Conservation (phyloP, 805 yeast species). For the Candida germanica region DNA sequence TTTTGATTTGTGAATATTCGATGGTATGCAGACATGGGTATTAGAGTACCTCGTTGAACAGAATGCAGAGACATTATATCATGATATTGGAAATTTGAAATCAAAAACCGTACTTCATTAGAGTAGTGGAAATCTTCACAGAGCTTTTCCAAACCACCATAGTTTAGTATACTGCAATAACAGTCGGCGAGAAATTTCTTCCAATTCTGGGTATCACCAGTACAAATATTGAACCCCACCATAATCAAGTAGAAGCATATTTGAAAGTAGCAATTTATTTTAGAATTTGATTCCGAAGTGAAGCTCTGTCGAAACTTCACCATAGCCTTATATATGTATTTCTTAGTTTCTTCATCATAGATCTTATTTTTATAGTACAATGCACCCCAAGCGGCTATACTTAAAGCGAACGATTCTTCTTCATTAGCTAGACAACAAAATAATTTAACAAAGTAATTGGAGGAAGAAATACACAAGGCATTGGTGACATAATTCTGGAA, state of each 20-base stretch:
- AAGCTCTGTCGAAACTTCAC: constrained; percentile 2
- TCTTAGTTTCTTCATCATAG: constrained; percentile 2
- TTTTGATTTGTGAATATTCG: constrained; percentile 10
- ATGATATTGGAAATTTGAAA: constrained; percentile 19
- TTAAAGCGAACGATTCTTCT: constrained; percentile 18
- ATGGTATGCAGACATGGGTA: constrained; percentile 15
- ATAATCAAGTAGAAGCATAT: constrained; percentile 7
- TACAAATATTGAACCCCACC: constrained; percentile 11
- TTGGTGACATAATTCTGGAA: constrained; percentile 17
- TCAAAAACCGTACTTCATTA: constrained; percentile 17
- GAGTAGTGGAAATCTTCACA: constrained; percentile 13
- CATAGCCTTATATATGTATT: constrained; percentile 5
- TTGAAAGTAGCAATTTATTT: constrained; percentile 1
- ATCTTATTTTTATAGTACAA: constrained; percentile 7
- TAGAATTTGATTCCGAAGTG: background rate
- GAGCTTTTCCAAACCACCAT: constrained; percentile 16
- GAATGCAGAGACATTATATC: constrained; percentile 18
- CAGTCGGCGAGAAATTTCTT: background rate
- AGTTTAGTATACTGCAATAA: background rate
- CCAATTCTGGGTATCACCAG: constrained; percentile 21
- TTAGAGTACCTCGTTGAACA: constrained; percentile 12
- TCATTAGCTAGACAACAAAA: constrained; percentile 17
- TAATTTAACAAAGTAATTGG: constrained; percentile 22
- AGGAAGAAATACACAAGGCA: constrained; percentile 15
- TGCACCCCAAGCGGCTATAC: constrained; percentile 28